Base-by-base conservation (phyloP, 345 rosid genomes). In the Eucalyptus urophylla region DNA sequence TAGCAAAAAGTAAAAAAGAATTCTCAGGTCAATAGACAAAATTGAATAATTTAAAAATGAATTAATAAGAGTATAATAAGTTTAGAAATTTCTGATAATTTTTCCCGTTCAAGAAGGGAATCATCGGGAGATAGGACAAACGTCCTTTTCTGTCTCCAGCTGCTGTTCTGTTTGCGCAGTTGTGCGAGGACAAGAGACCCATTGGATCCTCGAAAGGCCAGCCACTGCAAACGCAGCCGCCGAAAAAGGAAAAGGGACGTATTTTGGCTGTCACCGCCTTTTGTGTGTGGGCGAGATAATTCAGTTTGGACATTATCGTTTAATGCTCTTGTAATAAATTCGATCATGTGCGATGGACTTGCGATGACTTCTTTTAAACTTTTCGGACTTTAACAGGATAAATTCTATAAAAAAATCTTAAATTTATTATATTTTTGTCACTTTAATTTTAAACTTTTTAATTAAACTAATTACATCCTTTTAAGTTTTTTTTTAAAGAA, bases 1-100 rank as follows among this genome's bases (percentile, higher is more conserved):
- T 27, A 6, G 4, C 1, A 53, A 53, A 19, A 19, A 8, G 2
- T 7, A 53, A 19, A 53, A 53, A 58, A 11, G 22, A 58, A 58
- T 58, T 58, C 14, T 10, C n/a, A 24, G 11, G 5, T 53, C 5
- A 21, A 21, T 21, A 7, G 11, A 53, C 8, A 21, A 53, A 8
- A 21, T 21, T 53, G 11, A 53, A 53, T 21, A 21, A 53, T 53
- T 53, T 8, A 21, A 53, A 8, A 60, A 11, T 60, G 1, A 60
- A 25, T 60, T 60, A 3, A 25, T 11, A 58, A 11, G 2, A 5
- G 1, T 58, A 25, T 6, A 58, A 25, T 5, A 25, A 1, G 1
- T 25, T 60, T 25, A 25, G 0, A 1, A 60, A 8, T 22, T 54
- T 54, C 2, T 21, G 5, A 4, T 24, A 56, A 58, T 24, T 58